These are phyloP conservation scores for Ogataea thermomethanolica DNA, from an alignment of 805 yeast genomes.

Conservation along the genomic window DNA sequence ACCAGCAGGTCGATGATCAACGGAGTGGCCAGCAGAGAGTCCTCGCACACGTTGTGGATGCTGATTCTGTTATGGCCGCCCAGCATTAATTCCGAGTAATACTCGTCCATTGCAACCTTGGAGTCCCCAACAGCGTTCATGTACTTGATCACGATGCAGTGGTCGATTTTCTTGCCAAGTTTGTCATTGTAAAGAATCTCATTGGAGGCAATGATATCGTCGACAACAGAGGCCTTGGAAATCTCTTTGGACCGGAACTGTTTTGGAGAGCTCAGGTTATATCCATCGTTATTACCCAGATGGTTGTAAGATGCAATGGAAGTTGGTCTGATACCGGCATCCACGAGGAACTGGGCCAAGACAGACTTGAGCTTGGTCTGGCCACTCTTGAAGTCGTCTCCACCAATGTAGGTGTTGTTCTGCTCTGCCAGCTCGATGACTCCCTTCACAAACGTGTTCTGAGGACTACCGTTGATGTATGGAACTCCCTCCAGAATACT, in stretches of 20 bases:
- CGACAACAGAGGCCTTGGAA: constrained; percentile 88
- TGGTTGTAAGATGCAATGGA: constrained; percentile 96
- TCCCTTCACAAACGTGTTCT: constrained; percentile 96
- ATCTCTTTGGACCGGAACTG: constrained; percentile 96
- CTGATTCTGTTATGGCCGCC: constrained; percentile 96
- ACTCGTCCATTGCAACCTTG: constrained; percentile 98
- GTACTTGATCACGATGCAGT: constrained; percentile 92
- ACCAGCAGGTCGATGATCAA: constrained; percentile 87
- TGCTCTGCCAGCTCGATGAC: constrained; percentile 84
- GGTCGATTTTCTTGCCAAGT: constrained; percentile 77
- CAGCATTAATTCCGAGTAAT: constrained; percentile 92
- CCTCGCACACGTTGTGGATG: constrained; percentile 95
- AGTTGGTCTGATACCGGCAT: constrained; percentile 93
- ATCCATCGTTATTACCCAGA: constrained; percentile 95
- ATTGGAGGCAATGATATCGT: constrained; percentile 89
- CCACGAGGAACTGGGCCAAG: constrained; percentile 90
- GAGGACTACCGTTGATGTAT: constrained; percentile 95
- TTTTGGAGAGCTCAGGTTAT: constrained; percentile 82
- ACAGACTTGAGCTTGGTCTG: constrained; percentile 97
- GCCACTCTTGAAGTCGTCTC: constrained; percentile 96
- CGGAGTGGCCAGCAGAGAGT: constrained; percentile 91
- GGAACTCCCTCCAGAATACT: constrained; percentile 84
- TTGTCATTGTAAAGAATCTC: constrained; percentile 78
- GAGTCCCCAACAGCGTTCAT: constrained; percentile 93
- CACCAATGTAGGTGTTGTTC: constrained; percentile 77